Conservation (phyloP, 2,329 filamentous ascomycete species). For the Fusarium cyanostomum region DNA sequence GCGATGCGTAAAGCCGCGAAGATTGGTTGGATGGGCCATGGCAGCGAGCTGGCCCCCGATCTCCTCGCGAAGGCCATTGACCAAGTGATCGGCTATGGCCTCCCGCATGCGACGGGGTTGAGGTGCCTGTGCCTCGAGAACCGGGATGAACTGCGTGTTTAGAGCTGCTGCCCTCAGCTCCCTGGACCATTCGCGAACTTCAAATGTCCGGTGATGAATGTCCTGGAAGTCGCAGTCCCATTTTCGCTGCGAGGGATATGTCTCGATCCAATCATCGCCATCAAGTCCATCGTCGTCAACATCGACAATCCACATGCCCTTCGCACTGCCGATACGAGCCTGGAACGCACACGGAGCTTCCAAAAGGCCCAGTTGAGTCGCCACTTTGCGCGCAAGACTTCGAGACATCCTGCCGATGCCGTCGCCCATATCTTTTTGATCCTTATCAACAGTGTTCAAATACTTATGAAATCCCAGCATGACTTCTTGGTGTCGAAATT, state of each 20-base stretch:
- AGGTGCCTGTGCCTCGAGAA: constrained; percentile 69
- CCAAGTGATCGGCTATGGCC: constrained; percentile 60
- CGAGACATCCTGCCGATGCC: constrained; percentile 73
- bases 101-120: constrained; percentile 55
- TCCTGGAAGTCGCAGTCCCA: constrained; percentile 65
- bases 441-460: constrained; percentile 67
- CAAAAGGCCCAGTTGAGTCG: constrained; percentile 58
- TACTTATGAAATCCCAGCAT: constrained; percentile 46
- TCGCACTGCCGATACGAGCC: constrained; percentile 75
- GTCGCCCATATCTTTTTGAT: constrained; percentile 67
- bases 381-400: constrained; percentile 64
- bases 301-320: constrained; percentile 78
- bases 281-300: constrained; percentile 52
- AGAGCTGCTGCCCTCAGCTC: constrained; percentile 59
- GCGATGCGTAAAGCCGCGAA: constrained; percentile 64
- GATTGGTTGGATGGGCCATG: constrained; percentile 58
- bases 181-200: constrained; percentile 60
- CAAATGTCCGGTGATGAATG: constrained; percentile 68
- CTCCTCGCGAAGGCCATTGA: constrained; percentile 59
- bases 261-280: constrained; percentile 70
- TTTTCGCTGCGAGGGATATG: constrained; percentile 74
- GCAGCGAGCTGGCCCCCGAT: constrained; percentile 62
- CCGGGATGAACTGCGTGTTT: constrained; percentile 74
- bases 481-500: constrained; percentile 51
- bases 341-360: constrained; percentile 73